phyloP scores from a whole-genome alignment of 202 grass and related monocot species.

The Bolboschoenoplectus hybrid region DNA sequence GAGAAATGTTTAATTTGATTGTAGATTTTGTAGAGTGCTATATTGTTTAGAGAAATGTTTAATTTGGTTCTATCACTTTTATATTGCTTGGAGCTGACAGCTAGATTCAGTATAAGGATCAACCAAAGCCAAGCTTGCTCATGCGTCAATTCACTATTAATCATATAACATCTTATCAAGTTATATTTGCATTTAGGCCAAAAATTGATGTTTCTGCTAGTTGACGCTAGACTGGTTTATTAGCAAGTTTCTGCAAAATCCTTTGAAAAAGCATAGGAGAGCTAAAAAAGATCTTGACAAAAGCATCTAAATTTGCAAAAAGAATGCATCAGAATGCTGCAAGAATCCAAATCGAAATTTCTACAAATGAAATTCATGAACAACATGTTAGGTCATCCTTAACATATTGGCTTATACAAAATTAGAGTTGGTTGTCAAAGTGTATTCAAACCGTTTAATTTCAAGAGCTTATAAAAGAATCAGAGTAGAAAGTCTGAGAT shows the following conservation, averaged over 20 bases:
- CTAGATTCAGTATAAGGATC: background rate
- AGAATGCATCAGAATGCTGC: background rate
- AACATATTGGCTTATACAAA: background rate
- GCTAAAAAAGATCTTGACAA: background rate
- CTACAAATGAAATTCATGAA: conserved; percentile 1
- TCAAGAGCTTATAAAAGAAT: background rate
- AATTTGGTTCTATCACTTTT: background rate
- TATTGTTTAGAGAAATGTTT: background rate
- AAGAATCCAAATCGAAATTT: background rate
- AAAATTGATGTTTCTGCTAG: background rate
- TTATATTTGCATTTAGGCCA: background rate
- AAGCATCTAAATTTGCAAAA: conserved; percentile 21
- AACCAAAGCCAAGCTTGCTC: background rate
- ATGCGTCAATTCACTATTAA: background rate
- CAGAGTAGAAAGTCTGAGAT: background rate
- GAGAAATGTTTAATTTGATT: background rate
- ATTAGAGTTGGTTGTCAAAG: background rate
- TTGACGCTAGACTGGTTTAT: background rate
- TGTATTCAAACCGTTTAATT: conserved; percentile 9
- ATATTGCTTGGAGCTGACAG: background rate
- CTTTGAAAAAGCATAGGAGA: background rate
- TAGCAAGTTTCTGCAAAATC: background rate
- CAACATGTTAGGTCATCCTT: background rate
- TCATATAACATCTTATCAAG: conserved; percentile 7
- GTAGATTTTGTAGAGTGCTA: background rate